These are phyloP conservation scores for Fistulinella cinereoalba DNA, from an alignment of 1,284 basidiomycete genomes.

Conservation along the genomic window DNA sequence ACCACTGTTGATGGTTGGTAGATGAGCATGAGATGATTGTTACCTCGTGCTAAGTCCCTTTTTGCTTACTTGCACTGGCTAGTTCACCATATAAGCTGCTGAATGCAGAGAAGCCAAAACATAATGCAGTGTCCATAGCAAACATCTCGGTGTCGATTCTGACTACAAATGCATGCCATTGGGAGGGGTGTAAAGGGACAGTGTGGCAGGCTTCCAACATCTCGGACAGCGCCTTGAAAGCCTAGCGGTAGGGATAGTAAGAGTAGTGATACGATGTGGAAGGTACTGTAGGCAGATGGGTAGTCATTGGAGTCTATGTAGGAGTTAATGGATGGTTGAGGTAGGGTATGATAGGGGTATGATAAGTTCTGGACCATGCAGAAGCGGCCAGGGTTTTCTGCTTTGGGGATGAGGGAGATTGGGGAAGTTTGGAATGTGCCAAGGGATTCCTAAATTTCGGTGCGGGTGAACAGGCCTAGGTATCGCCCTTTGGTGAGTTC, in stretches of 20 bases:
- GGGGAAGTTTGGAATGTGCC: no score
- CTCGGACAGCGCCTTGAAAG: not conserved
- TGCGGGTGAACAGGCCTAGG: no score
- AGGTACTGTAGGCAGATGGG: not conserved
- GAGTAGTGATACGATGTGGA: not conserved
- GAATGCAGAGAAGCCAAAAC: slow-evolving; percentile 34
- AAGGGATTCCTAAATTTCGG: no score
- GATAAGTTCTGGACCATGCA: slow-evolving; percentile 42
- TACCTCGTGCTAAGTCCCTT: no score
- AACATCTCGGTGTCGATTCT: not conserved
- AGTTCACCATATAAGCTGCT: slow-evolving; percentile 33
- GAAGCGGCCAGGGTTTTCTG: slow-evolving; percentile 28
- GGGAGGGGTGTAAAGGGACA: no score
- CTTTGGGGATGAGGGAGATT: slow-evolving; percentile 37
- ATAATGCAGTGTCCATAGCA: not conserved
- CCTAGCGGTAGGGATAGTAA: not conserved
- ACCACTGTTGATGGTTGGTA: no score
- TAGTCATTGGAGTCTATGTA: slow-evolving; percentile 31
- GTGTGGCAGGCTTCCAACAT: slow-evolving; percentile 10
- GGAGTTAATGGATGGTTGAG: slow-evolving; percentile 38
- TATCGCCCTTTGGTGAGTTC: no score
- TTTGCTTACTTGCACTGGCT: slow-evolving; percentile 29
- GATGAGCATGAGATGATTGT: no score
- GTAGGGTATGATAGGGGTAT: slow-evolving; percentile 13
- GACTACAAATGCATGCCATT: no score